phyloP scores from a whole-genome alignment of 2,329 filamentous ascomycete genomes.

The Plectosphaerella sp. region DNA sequence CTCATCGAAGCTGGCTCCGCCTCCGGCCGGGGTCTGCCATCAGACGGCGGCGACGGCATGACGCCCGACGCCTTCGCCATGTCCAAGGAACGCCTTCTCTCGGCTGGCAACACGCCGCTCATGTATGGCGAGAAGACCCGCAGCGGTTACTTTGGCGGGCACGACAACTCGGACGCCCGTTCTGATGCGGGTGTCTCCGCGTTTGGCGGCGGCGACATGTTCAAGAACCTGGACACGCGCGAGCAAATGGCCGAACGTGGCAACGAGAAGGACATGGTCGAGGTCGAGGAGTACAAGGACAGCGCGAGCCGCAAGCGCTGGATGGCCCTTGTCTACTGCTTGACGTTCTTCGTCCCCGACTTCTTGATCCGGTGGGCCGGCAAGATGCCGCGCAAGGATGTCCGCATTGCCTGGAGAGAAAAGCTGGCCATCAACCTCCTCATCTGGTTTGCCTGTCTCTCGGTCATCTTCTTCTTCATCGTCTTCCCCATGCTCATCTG shows the following conservation, averaged over 20 bases:
- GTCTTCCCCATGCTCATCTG: slow-evolving; percentile 85
- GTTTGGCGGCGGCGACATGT: slow-evolving; percentile 92
- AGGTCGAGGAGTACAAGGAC: slow-evolving; percentile 79
- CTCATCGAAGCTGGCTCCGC: slow-evolving; percentile 59
- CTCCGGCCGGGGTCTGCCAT: slow-evolving; percentile 43
- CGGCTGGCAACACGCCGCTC: slow-evolving; percentile 49
- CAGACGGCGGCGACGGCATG: slow-evolving; percentile 51
- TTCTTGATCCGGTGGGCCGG: slow-evolving; percentile 73
- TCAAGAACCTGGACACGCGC: slow-evolving; percentile 90
- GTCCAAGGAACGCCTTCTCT: slow-evolving; percentile 57
- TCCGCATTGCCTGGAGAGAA: slow-evolving; percentile 91
- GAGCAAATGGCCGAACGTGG: slow-evolving; percentile 94
- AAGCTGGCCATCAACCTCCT: slow-evolving; percentile 97
- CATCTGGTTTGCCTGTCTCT: slow-evolving; percentile 81
- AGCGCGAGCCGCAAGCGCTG: slow-evolving; percentile 83
- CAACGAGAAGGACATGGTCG: slow-evolving; percentile 83
- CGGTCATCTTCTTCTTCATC: slow-evolving; percentile 85
- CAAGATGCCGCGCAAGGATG: slow-evolving; percentile 85
- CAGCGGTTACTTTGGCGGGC: slow-evolving; percentile 73
- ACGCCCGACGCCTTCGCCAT: slow-evolving; percentile 54
- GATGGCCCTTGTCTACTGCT: slow-evolving; percentile 75
- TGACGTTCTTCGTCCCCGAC: slow-evolving; percentile 88
- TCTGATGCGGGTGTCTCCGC: slow-evolving; percentile 93
- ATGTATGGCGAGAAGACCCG: slow-evolving; percentile 72
- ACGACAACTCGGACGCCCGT: slow-evolving; percentile 72